Evolutionary conservation across 139 green algal genomes (phyloP).

Genomic region (Coelastrella sp.): DNA sequence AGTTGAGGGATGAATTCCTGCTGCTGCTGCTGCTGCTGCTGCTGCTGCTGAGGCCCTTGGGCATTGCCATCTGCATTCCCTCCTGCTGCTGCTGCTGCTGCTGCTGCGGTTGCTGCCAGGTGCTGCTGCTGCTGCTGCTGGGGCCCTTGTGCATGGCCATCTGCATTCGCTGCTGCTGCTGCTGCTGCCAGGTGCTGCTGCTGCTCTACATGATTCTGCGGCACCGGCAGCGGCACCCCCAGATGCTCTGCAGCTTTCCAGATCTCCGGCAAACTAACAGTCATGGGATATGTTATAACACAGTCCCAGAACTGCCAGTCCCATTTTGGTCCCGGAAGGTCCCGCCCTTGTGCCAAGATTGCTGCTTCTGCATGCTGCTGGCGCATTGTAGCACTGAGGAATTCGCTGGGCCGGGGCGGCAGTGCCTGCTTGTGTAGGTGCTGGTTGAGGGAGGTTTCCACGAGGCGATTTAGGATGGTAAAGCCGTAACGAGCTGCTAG

Average conservation of each 20-base stretch:
- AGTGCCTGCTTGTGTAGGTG: not conserved
- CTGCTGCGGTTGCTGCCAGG: not conserved
- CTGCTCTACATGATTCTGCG: not conserved
- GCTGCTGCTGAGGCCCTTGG: not conserved
- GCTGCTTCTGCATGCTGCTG: not conserved
- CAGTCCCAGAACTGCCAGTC: not conserved
- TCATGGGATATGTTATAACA: conserved; percentile 4
- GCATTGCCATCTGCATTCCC: not conserved
- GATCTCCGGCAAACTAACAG: not conserved
- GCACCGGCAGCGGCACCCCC: not conserved
- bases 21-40: not conserved
- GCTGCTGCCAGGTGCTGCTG: not conserved
- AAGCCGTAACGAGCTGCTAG: not conserved
- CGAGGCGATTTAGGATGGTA: not conserved
- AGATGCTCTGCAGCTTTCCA: not conserved
- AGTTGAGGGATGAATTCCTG: not conserved
- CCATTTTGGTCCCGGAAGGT: conserved; percentile 2
- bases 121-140: not conserved
- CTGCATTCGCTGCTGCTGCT: not conserved
- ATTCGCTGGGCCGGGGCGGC: not conserved
- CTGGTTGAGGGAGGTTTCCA: not conserved
- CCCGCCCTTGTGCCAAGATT: not conserved
- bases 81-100: not conserved
- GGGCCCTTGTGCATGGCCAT: too few relatives aligned
- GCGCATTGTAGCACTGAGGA: not conserved